A percentile compares a stretch with the other conserved stretches of the same genome.
phyloP scores from a whole-genome alignment of 345 rosid species.

The Rubroshorea leprosula region DNA sequence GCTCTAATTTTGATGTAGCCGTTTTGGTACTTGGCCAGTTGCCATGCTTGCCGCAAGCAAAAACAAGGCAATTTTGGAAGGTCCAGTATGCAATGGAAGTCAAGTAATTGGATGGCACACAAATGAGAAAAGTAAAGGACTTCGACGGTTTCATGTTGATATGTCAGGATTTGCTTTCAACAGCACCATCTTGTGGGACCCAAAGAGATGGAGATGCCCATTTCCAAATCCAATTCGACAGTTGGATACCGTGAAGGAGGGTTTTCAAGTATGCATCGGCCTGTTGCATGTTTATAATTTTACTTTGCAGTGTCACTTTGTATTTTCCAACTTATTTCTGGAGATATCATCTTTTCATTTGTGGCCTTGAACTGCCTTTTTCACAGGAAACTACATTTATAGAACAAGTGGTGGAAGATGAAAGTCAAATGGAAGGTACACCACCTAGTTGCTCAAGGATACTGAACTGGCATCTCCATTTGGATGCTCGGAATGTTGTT shows the following conservation, averaged over 20 bases:
- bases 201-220: slow-evolving; percentile 66
- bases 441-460: slow-evolving; percentile 68
- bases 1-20: slow-evolving; percentile 33
- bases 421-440: slow-evolving; percentile 81
- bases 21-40: slow-evolving; percentile 96
- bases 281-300: slow-evolving; percentile 4
- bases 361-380: background rate
- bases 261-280: slow-evolving; percentile 65
- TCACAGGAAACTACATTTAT: slow-evolving; percentile 86
- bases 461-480: slow-evolving; percentile 93
- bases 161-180: slow-evolving; percentile 98
- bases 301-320: background rate
- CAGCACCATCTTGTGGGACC: slow-evolving; percentile 90
- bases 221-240: slow-evolving; percentile 54
- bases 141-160: slow-evolving; percentile 88
- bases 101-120: slow-evolving; percentile 93
- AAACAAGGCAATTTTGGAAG: slow-evolving; percentile 84
- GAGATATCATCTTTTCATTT: background rate
- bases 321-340: background rate
- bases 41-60: slow-evolving; percentile 88
- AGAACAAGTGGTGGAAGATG: slow-evolving; percentile 87
- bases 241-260: slow-evolving; percentile 78
- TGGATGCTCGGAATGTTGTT: slow-evolving; percentile 41
- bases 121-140: slow-evolving; percentile 80
- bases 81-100: slow-evolving; percentile 80